These are phyloP conservation scores for Aspergillus sp. DNA, from an alignment of 2,329 filamentous ascomycete species.

Conservation along the genomic window DNA sequence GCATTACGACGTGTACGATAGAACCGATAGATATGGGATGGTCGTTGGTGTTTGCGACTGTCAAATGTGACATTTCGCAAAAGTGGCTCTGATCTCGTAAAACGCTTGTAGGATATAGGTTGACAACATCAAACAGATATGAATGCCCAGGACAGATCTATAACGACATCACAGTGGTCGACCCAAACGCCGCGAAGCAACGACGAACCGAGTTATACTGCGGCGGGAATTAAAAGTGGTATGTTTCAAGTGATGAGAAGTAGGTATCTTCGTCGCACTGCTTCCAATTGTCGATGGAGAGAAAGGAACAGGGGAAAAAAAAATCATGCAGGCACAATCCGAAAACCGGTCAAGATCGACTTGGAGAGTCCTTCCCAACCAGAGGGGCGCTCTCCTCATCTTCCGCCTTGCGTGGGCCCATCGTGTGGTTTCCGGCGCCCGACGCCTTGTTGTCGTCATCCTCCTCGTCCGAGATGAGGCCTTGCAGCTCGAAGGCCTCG, in stretches of 20 bases:
- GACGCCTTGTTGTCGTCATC: constrained; percentile 45
- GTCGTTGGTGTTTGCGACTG: too few relatives aligned
- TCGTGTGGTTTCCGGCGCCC: constrained; percentile 9
- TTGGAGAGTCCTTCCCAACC: constrained; percentile 16
- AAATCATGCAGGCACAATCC: too few relatives aligned
- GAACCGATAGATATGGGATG: background rate
- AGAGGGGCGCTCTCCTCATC: constrained; percentile 30
- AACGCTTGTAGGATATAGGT: background rate
- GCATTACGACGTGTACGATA: constrained; percentile 16
- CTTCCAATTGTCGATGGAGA: background rate
- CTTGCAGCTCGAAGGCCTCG: constrained; percentile 91
- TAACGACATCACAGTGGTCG: background rate
- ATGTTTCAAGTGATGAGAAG: too few relatives aligned
- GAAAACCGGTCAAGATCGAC: background rate
- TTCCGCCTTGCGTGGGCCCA: constrained; percentile 27
- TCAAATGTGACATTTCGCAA: background rate
- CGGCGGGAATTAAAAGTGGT: too few relatives aligned
- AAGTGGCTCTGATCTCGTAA: too few relatives aligned
- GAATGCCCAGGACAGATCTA: too few relatives aligned
- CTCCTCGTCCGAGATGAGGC: constrained; percentile 85
- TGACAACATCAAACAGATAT: background rate
- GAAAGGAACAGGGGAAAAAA: background rate
- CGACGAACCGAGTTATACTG: background rate
- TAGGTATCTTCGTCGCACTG: too few relatives aligned
- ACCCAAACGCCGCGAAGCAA: background rate